Evolutionary conservation across 2,329 filamentous ascomycete genomes (phyloP), one percentile per base, ranked within the genome.

Genomic region (Byssoonygena ceratinophila): DNA sequence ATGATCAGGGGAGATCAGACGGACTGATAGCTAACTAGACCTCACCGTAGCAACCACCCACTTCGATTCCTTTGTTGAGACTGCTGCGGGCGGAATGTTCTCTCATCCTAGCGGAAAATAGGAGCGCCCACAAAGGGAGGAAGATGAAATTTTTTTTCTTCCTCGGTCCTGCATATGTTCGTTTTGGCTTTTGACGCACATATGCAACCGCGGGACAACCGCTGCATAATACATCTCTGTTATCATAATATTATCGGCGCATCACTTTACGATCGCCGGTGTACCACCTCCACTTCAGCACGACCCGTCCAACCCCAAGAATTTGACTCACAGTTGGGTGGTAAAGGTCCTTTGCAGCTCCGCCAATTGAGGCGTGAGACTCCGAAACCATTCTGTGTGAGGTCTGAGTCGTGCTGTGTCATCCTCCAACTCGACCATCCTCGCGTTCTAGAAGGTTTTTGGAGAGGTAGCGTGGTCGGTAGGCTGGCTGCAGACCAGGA

Each of bases 201-300:
- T 32, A 31, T 50, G 37, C 47, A 41, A 6, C 25, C 43, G 37
- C 27, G 27, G 36, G 47, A 50, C 20, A 50, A 25, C 47, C 47
- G 47, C 47, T 50, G 47, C 47, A 50, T 43, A 50, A 23, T 18
- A 31, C 32, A 29, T 45, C 25, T 22, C n/a, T 45, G 8, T 45
- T 45, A 29, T 45, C 27, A 31, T 4, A 29, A 9, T 29, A 29
- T n/a, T n/a, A n/a, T 29, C 27, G 9, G 27, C 27, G 9, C 27
- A 29, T 29, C 27, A 1, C 16, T 22, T 18, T 29, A 16, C 29
- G 44, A 46, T 22, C 37, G 37, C 37, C 18, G 20, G 37, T 22
- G 2, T 18, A 16, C 3, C 34, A 3, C n/a, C n/a, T n/a, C n/a
- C n/a, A n/a, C n/a, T n/a, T 36, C 32, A 36, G 14, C 32, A 36